Evolutionary conservation across 495 filamentous ascomycete genomes (phyloP), one percentile per base, ranked within the genome.

Genomic region (Penicillium verhagenii): DNA sequence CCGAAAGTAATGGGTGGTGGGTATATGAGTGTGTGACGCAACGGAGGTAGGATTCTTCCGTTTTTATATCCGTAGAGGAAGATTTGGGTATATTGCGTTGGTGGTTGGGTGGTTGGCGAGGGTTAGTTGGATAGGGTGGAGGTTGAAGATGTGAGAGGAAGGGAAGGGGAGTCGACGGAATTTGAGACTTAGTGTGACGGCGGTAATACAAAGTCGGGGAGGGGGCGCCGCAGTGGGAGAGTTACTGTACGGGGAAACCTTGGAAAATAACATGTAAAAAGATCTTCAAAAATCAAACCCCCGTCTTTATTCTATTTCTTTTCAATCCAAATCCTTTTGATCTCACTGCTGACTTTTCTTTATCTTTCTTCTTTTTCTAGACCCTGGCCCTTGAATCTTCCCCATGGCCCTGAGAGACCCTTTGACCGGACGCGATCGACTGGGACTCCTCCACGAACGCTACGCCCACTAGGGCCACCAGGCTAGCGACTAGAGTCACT

Each of bases 101-200:
- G 58, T 37, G 20, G 49, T 39, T 26, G 35, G 35, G 48, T 43
- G 35, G 26, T 19, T 25, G 29, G 25, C 48, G 39, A 26, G 40
- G 38, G 9, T 31, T 39, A 19, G 47, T 31, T 29, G 29, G 46
- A 52, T 43, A 29, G 26, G 23, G 40, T 38, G 35, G 52, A 29
- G 37, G 28, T 37, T 33, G 47, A 42, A 54, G 54, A 44, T 47
- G 56, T 49, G 49, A 42, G 56, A 54, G 25, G 52, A 45, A 55
- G 57, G 31, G 57, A 59, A 57, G 52, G 60, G 51, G 57, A 59
- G 40, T 49, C n/a, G 47, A 44, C 42, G 49, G 60, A 52, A 54
- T 67, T 66, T 65, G 61, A 56, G 56, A 61, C 59, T 60, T 49
- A 52, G 61, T 63, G 65, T 65, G 59, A 68, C 65, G 54, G 57